These are phyloP conservation scores for Ogataea haglerorum DNA, from an alignment of 805 yeast species.

Conservation along the genomic window DNA sequence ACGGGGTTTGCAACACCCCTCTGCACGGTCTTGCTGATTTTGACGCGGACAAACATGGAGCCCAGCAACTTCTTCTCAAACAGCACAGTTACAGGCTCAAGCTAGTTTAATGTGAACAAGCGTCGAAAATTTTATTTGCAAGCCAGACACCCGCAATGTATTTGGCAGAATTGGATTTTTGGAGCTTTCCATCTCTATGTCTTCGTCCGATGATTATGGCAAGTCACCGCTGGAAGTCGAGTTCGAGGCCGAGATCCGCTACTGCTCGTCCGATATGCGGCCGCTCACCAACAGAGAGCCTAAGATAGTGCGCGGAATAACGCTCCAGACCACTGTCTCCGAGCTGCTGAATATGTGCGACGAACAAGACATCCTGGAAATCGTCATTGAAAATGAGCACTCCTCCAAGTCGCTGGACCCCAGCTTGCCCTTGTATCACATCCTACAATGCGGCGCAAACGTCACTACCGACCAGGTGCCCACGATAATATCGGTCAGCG, in stretches of 20 bases:
- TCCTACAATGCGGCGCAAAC: conserved; percentile 18
- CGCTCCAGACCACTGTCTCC: conserved; percentile 18
- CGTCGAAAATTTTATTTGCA: conserved; percentile 8
- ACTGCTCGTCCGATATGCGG: conserved; percentile 3
- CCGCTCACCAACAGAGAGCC: background rate
- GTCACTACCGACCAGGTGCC: conserved; percentile 17
- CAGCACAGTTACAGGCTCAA: background rate
- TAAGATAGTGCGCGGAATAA: conserved; percentile 8
- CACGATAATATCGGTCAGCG: conserved; percentile 16
- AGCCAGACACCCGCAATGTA: conserved; percentile 1
- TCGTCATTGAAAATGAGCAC: conserved; percentile 18
- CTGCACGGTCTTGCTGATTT: conserved; percentile 1
- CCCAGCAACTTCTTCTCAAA: background rate
- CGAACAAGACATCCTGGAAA: conserved; percentile 7
- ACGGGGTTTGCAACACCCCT: background rate
- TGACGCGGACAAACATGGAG: conserved; percentile 7
- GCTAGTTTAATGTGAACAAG: background rate
- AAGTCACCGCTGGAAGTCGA: conserved; percentile 14
- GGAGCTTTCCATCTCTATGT: background rate
- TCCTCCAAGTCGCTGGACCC: conserved; percentile 13
- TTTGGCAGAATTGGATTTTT: conserved; percentile 4
- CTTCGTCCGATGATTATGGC: conserved; percentile 2
- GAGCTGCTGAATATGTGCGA: conserved; percentile 13
- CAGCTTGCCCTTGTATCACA: conserved; percentile 15
- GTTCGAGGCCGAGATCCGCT: conserved; percentile 19